Evolutionary conservation across 495 filamentous ascomycete genomes (phyloP), one percentile per base, ranked within the genome.

Genomic region (Oleoguttula mirabilis): DNA sequence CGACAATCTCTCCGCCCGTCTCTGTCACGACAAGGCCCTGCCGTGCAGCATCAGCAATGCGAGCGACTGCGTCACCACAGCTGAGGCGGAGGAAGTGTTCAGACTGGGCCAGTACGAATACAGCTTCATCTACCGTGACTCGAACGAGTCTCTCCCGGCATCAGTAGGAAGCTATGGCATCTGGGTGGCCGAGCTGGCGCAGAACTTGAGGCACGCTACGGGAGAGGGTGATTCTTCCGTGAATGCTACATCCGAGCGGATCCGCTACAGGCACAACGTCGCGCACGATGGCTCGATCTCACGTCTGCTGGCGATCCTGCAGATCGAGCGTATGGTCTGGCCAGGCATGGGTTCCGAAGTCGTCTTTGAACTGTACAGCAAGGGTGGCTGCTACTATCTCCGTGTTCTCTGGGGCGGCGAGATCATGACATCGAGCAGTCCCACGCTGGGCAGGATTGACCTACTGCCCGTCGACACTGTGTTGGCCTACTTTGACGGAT

Each of bases 321-420:
- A 83, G 54, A 51, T 76, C 3, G 72, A 79, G 27, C 51, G 59
- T 28, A 84, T 83, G 78, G 72, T 81, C 3, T 84, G 80, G 80
- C 79, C 78, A 0, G 80, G 80, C 0, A 80, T 84, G 76, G 80
- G 80, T 0, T 61, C 66, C 7, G 79, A 83, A 55, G 62, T 83
- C 4, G 67, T 80, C 0, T 82, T 84, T 53, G 80, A 84, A 61
- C 31, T 80, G 10, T 79, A 74, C 40, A 60, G 32, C 38, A 52
- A 55, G 44, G 34, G 41, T 22, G 36, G 32, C 10, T 47, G 48
- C 32, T 51, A 43, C 16, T 55, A 41, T 31, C 23, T 55, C 30
- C 36, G 79, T 36, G 73, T 82, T 0, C 50, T 84, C 14, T 84
- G 73, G 66, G 70, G 72, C 23, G 79, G 79, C 0, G 55, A 65